Evolutionary conservation across 345 rosid genomes (phyloP).

Genomic region (Euphorbia tirucalli): DNA sequence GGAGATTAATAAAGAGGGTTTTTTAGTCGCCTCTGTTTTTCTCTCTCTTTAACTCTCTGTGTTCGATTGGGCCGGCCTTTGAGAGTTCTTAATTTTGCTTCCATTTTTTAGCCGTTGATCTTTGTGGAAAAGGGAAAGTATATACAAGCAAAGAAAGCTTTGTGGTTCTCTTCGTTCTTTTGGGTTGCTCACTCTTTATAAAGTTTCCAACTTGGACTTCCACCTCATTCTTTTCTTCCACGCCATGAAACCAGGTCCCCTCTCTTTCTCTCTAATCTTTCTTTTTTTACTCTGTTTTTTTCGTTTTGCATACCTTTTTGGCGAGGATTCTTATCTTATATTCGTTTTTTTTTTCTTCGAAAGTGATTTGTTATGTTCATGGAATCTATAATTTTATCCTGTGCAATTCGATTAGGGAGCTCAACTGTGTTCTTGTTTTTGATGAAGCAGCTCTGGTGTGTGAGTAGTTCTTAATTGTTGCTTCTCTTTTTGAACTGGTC

Average conservation of each 20-base stretch:
- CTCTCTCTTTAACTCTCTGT: conserved; percentile 9
- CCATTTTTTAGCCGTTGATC: conserved; percentile 41
- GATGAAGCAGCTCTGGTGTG: neutral
- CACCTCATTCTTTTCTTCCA: conserved; percentile 40
- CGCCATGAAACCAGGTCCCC: conserved; percentile 36
- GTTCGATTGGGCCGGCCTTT: conserved; percentile 1
- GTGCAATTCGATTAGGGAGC: neutral
- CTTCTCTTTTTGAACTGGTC: conserved; percentile 4
- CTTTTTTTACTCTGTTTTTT: neutral
- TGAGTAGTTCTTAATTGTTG: neutral
- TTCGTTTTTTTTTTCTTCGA: neutral
- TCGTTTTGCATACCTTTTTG: neutral
- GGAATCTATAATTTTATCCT: conserved; percentile 5
- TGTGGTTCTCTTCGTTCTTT: too few relatives aligned
- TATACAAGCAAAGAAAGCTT: conserved; percentile 7
- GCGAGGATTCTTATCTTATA: neutral
- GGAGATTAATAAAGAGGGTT: too few relatives aligned
- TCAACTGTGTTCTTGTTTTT: neutral
- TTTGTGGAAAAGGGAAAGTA: neutral
- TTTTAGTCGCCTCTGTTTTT: neutral
- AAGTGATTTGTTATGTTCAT: neutral
- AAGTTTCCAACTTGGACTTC: conserved; percentile 51
- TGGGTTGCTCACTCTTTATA: conserved; percentile 19
- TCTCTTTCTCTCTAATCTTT: conserved; percentile 9
- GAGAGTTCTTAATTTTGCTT: conserved; percentile 6